Conservation (phyloP, 176 grass and related monocot genomes). For the Poa pratensis region DNA sequence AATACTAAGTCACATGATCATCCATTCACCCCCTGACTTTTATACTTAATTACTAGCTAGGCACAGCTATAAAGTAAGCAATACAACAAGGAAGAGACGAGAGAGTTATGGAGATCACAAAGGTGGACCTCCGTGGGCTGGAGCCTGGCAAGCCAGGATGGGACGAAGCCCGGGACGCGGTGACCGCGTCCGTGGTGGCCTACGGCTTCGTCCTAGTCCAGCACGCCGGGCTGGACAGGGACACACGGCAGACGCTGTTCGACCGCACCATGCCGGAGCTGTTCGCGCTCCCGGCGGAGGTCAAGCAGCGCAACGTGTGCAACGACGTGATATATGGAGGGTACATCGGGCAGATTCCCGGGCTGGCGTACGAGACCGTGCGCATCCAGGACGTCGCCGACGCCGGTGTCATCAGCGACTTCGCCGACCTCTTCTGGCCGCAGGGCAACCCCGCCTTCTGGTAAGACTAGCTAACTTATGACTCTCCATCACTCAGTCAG, state of each 20-base stretch:
- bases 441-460: background rate
- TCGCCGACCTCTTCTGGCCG: background rate
- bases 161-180: background rate
- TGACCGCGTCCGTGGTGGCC: background rate
- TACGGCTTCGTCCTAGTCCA: background rate
- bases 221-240: background rate
- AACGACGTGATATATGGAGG: background rate
- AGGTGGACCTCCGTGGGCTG: background rate
- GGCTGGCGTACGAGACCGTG: background rate
- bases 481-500: no score
- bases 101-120: background rate
- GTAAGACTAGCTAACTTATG: background rate
- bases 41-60: no score
- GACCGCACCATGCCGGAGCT: background rate
- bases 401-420: background rate
- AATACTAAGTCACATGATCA: no score
- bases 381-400: constrained; percentile 1
- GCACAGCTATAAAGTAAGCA: no score
- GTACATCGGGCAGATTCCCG: background rate
- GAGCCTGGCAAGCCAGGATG: background rate
- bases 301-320: background rate
- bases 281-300: background rate
- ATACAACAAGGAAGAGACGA: no score
- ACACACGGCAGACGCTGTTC: background rate
- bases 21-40: no score